Percentiles rank a stretch among this genome's conserved stretches.
These are phyloP conservation scores for Aureobasidium namibiae DNA, from an alignment of 2,329 filamentous ascomycete species.

Conservation along the genomic window DNA sequence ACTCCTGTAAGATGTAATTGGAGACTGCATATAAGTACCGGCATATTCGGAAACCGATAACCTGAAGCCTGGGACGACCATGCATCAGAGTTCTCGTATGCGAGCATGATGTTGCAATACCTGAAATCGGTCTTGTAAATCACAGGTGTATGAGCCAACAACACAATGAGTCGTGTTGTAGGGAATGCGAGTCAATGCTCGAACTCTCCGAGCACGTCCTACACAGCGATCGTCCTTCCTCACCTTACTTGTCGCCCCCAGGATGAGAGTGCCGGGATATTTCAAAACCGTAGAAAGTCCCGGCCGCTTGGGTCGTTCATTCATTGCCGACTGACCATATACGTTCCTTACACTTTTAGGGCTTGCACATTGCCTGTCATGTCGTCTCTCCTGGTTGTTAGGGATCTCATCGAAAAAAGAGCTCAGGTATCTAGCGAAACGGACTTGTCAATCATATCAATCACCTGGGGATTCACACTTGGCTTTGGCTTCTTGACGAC, in stretches of 20 bases:
- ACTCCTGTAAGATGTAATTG: not conserved
- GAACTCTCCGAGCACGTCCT: not conserved
- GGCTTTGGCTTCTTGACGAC: conserved; percentile 35
- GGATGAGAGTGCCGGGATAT: not conserved
- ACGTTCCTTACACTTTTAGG: not conserved
- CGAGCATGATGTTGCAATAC: not conserved
- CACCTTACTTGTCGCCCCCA: not conserved
- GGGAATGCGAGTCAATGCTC: not conserved
- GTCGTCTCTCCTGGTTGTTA: not conserved
- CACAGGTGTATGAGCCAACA: not conserved
- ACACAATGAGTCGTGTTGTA: not conserved
- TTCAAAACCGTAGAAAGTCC: not conserved
- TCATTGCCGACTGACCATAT: not conserved
- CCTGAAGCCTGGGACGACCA: too few species aligned
- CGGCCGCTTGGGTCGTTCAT: not conserved
- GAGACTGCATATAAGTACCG: not conserved
- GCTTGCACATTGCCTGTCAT: not conserved
- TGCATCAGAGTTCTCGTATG: not conserved
- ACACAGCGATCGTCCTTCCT: not conserved
- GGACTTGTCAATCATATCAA: not conserved
- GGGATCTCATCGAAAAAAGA: not conserved
- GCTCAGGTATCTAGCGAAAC: not conserved
- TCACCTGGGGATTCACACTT: conserved; percentile 16
- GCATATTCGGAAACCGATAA: too few species aligned
- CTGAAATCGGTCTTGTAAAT: not conserved